phyloP scores from a whole-genome alignment of 2,329 filamentous ascomycete genomes.

The Pseudogymnoascus sp. region DNA sequence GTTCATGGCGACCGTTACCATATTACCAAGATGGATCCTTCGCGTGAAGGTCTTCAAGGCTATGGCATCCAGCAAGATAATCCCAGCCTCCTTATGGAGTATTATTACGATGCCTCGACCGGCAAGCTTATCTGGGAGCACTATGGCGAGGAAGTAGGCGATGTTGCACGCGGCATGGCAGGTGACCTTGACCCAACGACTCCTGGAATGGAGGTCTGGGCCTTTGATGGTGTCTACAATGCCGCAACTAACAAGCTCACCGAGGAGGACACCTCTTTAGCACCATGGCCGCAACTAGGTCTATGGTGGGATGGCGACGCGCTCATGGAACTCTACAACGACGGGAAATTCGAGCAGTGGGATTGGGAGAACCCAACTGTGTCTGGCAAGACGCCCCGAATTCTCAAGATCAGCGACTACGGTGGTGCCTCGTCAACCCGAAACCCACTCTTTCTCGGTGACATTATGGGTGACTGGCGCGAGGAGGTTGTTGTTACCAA shows the following conservation, averaged over 20 bases:
- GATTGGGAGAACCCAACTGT: background rate
- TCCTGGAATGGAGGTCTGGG: background rate
- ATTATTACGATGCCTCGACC: background rate
- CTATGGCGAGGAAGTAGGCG: background rate
- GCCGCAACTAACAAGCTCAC: background rate
- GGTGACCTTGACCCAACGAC: background rate
- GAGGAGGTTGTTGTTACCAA: background rate
- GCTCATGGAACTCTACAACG: background rate
- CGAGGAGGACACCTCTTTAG: background rate
- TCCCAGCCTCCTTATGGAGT: background rate
- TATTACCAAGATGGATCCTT: constrained; percentile 6
- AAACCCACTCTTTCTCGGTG: background rate
- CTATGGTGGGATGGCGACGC: constrained; percentile 2
- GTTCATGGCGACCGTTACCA: background rate
- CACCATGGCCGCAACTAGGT: background rate
- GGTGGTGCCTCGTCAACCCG: background rate
- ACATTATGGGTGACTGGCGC: constrained; percentile 1
- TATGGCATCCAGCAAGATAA: background rate
- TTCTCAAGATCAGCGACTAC: background rate
- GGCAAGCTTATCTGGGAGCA: background rate
- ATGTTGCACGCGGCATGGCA: background rate
- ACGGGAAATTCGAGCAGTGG: constrained; percentile 5
- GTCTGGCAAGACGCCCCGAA: background rate
- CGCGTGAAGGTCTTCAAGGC: background rate
- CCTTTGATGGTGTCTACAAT: background rate